These are phyloP conservation scores for Boeremia lycopersici DNA, from an alignment of 2,329 filamentous ascomycete species.

Conservation along the genomic window DNA sequence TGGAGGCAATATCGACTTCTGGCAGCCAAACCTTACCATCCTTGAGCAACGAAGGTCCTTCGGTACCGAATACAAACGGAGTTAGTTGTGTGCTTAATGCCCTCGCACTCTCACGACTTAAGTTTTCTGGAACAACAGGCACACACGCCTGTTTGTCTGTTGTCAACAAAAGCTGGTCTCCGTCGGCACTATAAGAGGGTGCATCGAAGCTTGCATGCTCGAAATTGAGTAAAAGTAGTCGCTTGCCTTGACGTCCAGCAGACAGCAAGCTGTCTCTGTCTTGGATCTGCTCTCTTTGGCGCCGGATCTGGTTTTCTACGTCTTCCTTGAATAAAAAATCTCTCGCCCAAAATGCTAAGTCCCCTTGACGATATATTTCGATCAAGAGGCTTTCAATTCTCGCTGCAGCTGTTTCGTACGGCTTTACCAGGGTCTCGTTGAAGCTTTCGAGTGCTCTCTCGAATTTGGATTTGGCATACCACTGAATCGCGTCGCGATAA, in stretches of 20 bases:
- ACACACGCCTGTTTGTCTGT: neutral
- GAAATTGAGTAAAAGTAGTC: neutral
- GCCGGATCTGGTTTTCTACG: neutral
- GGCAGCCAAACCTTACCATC: constrained; percentile 1
- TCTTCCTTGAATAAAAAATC: neutral
- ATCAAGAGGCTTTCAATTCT: neutral
- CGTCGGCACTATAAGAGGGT: neutral
- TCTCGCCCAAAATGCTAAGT: neutral
- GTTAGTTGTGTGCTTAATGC: neutral
- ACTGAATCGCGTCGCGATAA: neutral
- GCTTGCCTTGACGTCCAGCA: neutral
- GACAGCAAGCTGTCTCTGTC: neutral
- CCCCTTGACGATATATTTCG: neutral
- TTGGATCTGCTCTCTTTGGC: neutral
- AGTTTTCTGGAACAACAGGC: neutral
- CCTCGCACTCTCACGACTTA: neutral
- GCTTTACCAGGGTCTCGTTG: neutral
- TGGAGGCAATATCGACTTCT: neutral
- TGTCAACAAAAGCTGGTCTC: neutral
- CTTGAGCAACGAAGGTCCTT: neutral
- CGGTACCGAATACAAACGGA: neutral
- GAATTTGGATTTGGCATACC: neutral
- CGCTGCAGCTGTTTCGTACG: neutral
- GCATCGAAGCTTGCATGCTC: neutral
- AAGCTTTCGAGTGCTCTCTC: neutral